Evolutionary conservation across 306 rosid genomes (phyloP).

Genomic region (Cucurbita ficifolia): DNA sequence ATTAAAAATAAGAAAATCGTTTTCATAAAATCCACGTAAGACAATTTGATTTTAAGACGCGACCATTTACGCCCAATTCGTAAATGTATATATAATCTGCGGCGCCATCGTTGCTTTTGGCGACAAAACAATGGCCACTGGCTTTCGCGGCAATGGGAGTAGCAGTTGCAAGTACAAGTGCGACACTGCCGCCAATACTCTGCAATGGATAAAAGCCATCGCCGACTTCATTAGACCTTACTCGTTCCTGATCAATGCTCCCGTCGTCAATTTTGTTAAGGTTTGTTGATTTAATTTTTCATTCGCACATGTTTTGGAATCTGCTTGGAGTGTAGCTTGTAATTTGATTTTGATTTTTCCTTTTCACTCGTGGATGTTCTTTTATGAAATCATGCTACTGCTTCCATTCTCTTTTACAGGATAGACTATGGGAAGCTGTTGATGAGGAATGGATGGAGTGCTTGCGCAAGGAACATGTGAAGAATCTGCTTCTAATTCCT

Average conservation of each 20-base stretch:
- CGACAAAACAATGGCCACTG: background rate
- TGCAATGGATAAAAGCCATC: conserved; percentile 58
- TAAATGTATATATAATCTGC: no score
- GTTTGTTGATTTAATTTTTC: conserved; percentile 9
- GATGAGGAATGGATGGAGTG: conserved; percentile 73
- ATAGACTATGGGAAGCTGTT: conserved; percentile 56
- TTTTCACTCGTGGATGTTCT: background rate
- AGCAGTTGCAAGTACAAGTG: conserved; percentile 30
- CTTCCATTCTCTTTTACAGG: conserved; percentile 23
- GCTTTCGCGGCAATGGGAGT: background rate
- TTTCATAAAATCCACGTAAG: no score
- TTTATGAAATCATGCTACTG: background rate
- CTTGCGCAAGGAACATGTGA: conserved; percentile 41
- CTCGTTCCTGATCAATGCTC: conserved; percentile 36
- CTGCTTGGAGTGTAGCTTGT: background rate
- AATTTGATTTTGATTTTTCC: background rate
- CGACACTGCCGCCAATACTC: conserved; percentile 34
- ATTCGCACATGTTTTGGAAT: background rate
- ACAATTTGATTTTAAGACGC: background rate
- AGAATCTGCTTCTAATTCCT: conserved; percentile 64
- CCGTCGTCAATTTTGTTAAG: conserved; percentile 79
- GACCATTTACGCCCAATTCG: background rate
- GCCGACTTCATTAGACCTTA: conserved; percentile 41
- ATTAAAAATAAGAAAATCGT: no score
- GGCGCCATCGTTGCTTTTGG: background rate